These are phyloP conservation scores for Sporothrix curviconia DNA, from an alignment of 2,329 filamentous ascomycete genomes.

Conservation along the genomic window DNA sequence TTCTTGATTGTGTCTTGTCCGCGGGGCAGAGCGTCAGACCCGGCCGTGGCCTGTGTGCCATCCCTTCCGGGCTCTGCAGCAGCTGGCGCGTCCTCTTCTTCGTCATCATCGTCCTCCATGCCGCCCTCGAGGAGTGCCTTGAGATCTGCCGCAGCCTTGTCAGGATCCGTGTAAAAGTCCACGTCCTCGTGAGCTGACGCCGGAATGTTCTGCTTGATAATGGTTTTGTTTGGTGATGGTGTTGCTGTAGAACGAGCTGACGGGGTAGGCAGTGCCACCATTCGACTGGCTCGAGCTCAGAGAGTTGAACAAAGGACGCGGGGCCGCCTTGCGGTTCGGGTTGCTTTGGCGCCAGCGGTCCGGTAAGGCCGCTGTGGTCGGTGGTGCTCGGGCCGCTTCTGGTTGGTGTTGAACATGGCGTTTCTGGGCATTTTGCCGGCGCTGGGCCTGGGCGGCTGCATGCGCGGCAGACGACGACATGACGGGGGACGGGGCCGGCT, in stretches of 20 bases:
- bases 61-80: not conserved
- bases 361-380: conserved; percentile 41
- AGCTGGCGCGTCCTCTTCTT: conserved; percentile 32
- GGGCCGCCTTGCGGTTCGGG: conserved; percentile 42
- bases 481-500: conserved; percentile 24
- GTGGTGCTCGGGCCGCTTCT: conserved; percentile 51
- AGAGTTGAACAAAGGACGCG: conserved; percentile 44
- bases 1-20: conserved; percentile 42
- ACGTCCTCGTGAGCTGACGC: conserved; percentile 13
- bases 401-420: conserved; percentile 45
- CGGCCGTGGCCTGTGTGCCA: not conserved
- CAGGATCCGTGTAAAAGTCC: conserved; percentile 58
- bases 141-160: conserved; percentile 66
- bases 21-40: not conserved
- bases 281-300: conserved; percentile 24
- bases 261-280: conserved; percentile 18
- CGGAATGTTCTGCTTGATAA: not conserved
- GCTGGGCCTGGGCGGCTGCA: conserved; percentile 42
- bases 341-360: conserved; percentile 41
- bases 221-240: conserved; percentile 10
- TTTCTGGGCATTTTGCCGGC: conserved; percentile 39
- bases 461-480: conserved; percentile 17
- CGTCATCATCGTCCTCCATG: conserved; percentile 66
- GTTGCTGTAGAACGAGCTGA: conserved; percentile 24
- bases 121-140: conserved; percentile 78